Evolutionary conservation across 164 flowering plant genomes (phyloP), one percentile per base, ranked within the genome.

Genomic region (Kingdonia uniflora): DNA sequence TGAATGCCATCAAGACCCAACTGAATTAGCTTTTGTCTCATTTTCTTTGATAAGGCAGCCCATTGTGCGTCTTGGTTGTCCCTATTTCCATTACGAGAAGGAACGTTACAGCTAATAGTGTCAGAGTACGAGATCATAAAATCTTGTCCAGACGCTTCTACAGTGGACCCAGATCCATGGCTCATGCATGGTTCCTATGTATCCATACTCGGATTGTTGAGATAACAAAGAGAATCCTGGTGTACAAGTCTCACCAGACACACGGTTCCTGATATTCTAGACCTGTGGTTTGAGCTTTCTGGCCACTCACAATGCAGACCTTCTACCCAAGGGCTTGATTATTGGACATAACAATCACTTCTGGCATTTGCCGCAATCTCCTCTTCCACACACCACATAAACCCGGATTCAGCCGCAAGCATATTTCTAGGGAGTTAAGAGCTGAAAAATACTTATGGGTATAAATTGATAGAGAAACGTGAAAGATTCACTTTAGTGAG

Each of bases 301-400:
- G 76, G 74, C 39, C 74, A 60, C 80, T 72, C 48, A 84, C 95
- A 37, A 84, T 71, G 66, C 85, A 76, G 19, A 80, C 65, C 60
- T 79, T 94, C 68, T 94, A 89, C 58, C 89, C 94, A 65, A 69
- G 77, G 35, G 67, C 57, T 67, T 62, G 80, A 65, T 67, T 80
- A 65, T 65, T 75, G 19, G 88, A 72, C 17, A 74, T 67, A 44
- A 87, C 76, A 38, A 76, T 71, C 58, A 74, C 78, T 63, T 84
- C 95, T 52, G 92, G 70, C 52, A 68, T 57, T 72, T 82, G 76
- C 60, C 80, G 74, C 62, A 76, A 57, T 70, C 91, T 76, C 77
- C 82, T 84, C 72, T 73, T 82, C 57, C 85, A 69, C 40, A 66
- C 42, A 55, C 71, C 67, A 57, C 62, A 60, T 8, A 75, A 54